Evolutionary conservation across 768 basidiomycete genomes (phyloP), one percentile per base, ranked within the genome.

Genomic region (Hygrocybe coccinea): DNA sequence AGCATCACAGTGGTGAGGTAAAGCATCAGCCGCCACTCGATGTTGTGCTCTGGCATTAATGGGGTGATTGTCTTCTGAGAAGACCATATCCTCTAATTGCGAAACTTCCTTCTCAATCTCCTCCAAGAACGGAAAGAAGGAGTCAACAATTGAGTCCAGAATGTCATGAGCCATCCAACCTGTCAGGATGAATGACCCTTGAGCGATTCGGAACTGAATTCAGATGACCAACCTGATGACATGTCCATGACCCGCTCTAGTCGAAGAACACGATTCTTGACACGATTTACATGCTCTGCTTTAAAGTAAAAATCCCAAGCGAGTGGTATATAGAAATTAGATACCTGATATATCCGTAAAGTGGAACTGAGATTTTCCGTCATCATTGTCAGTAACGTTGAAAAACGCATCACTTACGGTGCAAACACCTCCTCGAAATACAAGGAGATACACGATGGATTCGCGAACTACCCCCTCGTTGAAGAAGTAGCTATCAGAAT

Each of bases 121-220:
- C 59, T 85, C 80, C 56, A 94, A 74, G 56, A 92, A 78, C 1
- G 91, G 91, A 67, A 93, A 92, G 71, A 95, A 95, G 1, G 90
- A 87, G 66, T 97, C 94, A 19, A 97, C 93, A 51, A 97, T 85
- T 1, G 92, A 95, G 64, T 97, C 95, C 60, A 97, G 74, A 53
- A 97, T 79, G 19, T 86, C 89, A 68, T 97, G 93, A 0, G 91
- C 92, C 60, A 97, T 90, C 91, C 92, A 95, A 66, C 94, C 94
- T 92, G 59, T 37, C 21, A 45, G 17, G 25, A n/a, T 56, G 25
- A 24, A 52, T 57, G 15, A 36, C 39, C 35, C 25, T 47, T 49
- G 17, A 61, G 24, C 51, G 7, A 19, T 9, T n/a, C 21, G 8
- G 19, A 35, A n/a, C 5, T 22, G 14, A 59, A 50, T 24, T 35